A percentile compares a stretch with the other conserved stretches of the same genome.
Conservation (phyloP, 768 basidiomycete genomes). For the Trametes maxima region DNA sequence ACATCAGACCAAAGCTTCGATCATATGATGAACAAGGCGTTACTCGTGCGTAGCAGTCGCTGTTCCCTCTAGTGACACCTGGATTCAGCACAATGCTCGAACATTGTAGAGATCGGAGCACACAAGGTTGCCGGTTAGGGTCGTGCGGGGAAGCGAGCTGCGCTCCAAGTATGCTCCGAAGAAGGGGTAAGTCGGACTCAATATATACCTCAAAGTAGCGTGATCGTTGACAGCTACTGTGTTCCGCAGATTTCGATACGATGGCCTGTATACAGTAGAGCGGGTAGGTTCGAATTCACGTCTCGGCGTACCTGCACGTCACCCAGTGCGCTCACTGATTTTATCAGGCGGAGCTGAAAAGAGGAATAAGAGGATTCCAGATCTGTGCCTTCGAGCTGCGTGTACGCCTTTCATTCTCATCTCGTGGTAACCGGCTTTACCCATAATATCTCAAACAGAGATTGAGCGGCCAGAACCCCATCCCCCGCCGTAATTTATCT, state of each 20-base stretch:
- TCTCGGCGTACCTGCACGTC: background rate
- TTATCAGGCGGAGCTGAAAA: slow-evolving; percentile 15
- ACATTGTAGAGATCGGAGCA: slow-evolving; percentile 8
- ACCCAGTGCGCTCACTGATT: background rate
- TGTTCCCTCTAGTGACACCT: background rate
- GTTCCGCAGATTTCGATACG: slow-evolving; percentile 19
- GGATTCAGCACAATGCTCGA: background rate
- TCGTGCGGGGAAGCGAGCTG: slow-evolving; percentile 12
- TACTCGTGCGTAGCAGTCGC: slow-evolving; percentile 3
- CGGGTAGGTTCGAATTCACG: background rate
- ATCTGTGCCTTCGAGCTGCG: slow-evolving; percentile 16
- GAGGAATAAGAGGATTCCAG: slow-evolving; percentile 4
- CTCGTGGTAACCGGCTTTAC: too few relatives aligned
- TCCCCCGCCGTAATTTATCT: too few relatives aligned
- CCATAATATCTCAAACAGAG: too few relatives aligned
- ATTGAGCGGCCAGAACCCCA: too few relatives aligned
- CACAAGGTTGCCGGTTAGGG: slow-evolving; percentile 17
- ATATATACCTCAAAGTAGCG: background rate
- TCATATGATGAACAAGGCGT: slow-evolving; percentile 9
- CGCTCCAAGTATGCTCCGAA: slow-evolving; percentile 17
- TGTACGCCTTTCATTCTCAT: slow-evolving; percentile 1
- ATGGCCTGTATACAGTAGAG: slow-evolving; percentile 19
- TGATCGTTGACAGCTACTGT: background rate
- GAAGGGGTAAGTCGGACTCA: slow-evolving; percentile 12
- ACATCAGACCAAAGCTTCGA: slow-evolving; percentile 15